Evolutionary conservation across 345 rosid genomes (phyloP).

Genomic region (Rubroshorea leprosula): DNA sequence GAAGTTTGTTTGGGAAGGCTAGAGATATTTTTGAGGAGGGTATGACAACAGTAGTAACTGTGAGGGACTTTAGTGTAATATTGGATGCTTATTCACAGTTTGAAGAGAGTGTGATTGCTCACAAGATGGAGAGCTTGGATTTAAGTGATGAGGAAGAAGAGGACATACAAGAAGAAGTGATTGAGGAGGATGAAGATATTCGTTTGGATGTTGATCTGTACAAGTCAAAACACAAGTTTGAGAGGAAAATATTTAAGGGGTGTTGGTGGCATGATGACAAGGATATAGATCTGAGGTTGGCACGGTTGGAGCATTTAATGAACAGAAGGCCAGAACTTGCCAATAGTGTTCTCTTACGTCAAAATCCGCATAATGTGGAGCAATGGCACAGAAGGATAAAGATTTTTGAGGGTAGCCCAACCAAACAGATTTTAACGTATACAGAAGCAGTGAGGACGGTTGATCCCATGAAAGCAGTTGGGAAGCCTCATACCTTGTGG

Average conservation of each 20-base stretch:
- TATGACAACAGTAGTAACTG: slow-evolving; percentile 89
- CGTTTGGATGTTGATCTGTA: slow-evolving; percentile 48
- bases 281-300: slow-evolving; percentile 80
- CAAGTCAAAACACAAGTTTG: slow-evolving; percentile 47
- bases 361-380: slow-evolving; percentile 97
- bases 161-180: slow-evolving; percentile 36
- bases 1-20: slow-evolving; percentile 80
- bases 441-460: slow-evolving; percentile 96
- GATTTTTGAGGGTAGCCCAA: slow-evolving; percentile 84
- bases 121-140: slow-evolving; percentile 52
- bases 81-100: slow-evolving; percentile 82
- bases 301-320: slow-evolving; percentile 73
- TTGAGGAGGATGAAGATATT: slow-evolving; percentile 58
- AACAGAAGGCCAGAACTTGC: slow-evolving; percentile 88
- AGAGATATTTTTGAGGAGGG: slow-evolving; percentile 96
- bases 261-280: slow-evolving; percentile 89
- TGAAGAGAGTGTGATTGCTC: slow-evolving; percentile 76
- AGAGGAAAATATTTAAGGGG: slow-evolving; percentile 71
- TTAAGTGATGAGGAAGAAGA: slow-evolving; percentile 48
- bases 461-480: slow-evolving; percentile 96
- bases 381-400: slow-evolving; percentile 97
- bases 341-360: slow-evolving; percentile 86
- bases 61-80: slow-evolving; percentile 89
- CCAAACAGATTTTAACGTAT: slow-evolving; percentile 83
- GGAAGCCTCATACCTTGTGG: slow-evolving; percentile 97